Base-by-base conservation (phyloP, 352 stramenopile species). In the Phytophthora citrophthora region DNA sequence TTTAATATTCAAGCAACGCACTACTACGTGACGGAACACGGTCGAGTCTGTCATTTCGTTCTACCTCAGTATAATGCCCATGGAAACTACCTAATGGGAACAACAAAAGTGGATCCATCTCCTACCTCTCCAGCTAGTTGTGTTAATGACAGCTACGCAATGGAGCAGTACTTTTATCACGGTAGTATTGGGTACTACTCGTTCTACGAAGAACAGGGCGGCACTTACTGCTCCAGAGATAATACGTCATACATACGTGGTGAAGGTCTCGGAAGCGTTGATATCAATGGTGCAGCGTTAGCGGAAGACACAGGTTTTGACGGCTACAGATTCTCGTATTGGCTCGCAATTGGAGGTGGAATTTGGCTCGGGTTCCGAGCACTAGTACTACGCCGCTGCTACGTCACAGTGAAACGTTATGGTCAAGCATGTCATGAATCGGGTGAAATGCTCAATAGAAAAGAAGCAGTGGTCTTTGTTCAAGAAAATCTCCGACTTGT, bases 1-100 rank as follows among this genome's bases (percentile, higher is more conserved):
- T 69, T 52, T 46, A 69, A 72, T 11, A 31, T 69, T 16, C 31
- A 38, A 15, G 45, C 57, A 32, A 68, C 64, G 10, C 51, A 64
- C 31, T 72, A 53, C 29, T 60, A 64, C 20, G 18, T 4, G 1
- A 24, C 32, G 0, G 23, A 47, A 1, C 18, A 54, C 6, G 46
- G 32, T 12, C 26, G 51, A 15, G 54, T 69, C 18, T 72, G 46
- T 29, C 64, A 68, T 23, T 45, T 60, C 9, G 51, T 72, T 2
- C 29, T 56, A 2, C 58, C 57, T 3, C 50, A 67, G 8, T 67
- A 68, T 8, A 62, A 68, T 47, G 6, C 55, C 3, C 60, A 68
- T 23, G 60, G 51, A 4, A 11, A 15, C 5, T 62, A 68, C 46
- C 51, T 31, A 16, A 38, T 66, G 26, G 41, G 38, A 8, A 36